Conservation (phyloP, 441 rosid species). For the Melastoma candidum region DNA sequence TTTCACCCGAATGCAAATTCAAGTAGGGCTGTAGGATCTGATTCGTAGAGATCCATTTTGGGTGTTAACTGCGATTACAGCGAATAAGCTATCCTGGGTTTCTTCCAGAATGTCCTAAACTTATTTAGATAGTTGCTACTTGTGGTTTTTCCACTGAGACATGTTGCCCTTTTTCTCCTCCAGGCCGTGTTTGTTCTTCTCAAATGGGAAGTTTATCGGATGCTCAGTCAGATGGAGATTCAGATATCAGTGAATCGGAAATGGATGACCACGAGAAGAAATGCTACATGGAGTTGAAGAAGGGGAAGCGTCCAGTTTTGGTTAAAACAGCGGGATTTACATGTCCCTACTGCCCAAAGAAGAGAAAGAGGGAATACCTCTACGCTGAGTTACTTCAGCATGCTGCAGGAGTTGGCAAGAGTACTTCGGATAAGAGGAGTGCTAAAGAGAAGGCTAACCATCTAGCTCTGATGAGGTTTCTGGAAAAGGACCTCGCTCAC, state of each 20-base stretch:
- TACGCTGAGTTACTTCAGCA: constrained; percentile 80
- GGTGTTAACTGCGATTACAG: too few species aligned
- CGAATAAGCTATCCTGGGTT: too few species aligned
- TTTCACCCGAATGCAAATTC: too few species aligned
- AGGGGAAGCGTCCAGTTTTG: constrained; percentile 43
- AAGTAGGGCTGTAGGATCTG: too few species aligned
- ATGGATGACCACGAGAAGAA: constrained; percentile 34
- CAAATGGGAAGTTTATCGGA: constrained; percentile 25
- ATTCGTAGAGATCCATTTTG: too few species aligned
- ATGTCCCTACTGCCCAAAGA: constrained; percentile 79
- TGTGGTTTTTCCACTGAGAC: too few species aligned
- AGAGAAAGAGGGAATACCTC: constrained; percentile 52
- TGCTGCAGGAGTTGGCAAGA: constrained; percentile 85
- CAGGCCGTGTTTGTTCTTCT: too few species aligned
- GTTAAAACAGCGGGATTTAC: constrained; percentile 41
- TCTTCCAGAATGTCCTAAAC: too few species aligned
- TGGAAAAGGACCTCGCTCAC: constrained; percentile 46
- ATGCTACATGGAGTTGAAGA: constrained; percentile 56
- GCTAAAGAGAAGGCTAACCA: constrained; percentile 65
- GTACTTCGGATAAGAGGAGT: constrained; percentile 60
- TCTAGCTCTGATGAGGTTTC: constrained; percentile 64
- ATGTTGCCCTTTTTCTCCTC: too few species aligned
- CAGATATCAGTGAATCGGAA: constrained; percentile 46
- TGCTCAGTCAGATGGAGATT: constrained; percentile 29
- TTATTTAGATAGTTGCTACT: too few species aligned